These are phyloP conservation scores for Tetragonia tetragonoides DNA, from an alignment of 148 eudicot genomes.

Conservation along the genomic window DNA sequence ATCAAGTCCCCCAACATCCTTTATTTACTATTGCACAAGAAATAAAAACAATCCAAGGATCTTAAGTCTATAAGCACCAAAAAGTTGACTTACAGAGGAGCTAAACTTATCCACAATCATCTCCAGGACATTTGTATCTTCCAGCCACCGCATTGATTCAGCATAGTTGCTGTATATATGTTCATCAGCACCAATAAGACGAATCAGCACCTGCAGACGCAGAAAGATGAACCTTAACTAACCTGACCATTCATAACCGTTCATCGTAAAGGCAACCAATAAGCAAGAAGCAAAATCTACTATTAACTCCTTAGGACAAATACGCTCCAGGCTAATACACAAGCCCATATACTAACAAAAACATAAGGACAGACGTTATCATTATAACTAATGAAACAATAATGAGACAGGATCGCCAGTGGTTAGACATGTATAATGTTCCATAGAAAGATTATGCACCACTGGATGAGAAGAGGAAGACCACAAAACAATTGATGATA, in stretches of 20 bases:
- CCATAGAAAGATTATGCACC: neutral
- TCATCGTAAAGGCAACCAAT: neutral
- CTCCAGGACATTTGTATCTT: conserved; percentile 80
- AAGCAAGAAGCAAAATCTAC: neutral
- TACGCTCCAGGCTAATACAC: neutral
- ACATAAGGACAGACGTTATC: neutral
- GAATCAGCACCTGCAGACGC: conserved; percentile 73
- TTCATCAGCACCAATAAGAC: conserved; percentile 93
- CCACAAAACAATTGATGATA: neutral
- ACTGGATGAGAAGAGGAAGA: neutral
- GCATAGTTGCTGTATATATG: conserved; percentile 63
- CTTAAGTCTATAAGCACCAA: neutral
- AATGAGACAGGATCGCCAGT: neutral
- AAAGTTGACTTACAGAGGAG: conserved; percentile 70
- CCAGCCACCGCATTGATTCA: conserved; percentile 87
- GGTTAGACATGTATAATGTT: neutral
- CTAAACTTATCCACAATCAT: conserved; percentile 95
- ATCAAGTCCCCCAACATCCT: no score
- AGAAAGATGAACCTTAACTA: neutral
- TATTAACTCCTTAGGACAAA: no score
- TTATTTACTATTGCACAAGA: neutral
- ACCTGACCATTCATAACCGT: neutral
- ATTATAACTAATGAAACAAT: neutral
- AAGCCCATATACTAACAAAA: neutral
- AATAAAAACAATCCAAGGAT: neutral